A percentile compares a stretch with the other conserved stretches of the same genome.
phyloP scores from a whole-genome alignment of 345 rosid species.

The Excoecaria agallocha region DNA sequence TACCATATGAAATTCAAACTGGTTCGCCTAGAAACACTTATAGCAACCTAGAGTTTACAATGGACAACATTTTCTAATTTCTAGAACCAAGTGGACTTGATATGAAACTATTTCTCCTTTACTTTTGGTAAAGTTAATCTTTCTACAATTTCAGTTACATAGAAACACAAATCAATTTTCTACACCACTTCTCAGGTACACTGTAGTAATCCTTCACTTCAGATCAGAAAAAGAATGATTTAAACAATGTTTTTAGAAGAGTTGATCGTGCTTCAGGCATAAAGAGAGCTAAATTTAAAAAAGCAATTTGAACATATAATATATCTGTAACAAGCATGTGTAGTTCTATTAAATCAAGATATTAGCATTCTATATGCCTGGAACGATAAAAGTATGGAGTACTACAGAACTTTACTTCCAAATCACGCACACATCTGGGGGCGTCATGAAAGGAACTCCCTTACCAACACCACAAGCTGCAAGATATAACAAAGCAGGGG shows the following conservation, averaged over 20 bases:
- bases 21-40: neutral
- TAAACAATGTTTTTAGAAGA: neutral
- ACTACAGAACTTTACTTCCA: neutral
- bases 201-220: no score
- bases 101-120: neutral
- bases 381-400: neutral
- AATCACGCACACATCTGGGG: neutral
- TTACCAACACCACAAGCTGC: conserved; percentile 93
- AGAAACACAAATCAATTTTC: neutral
- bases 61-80: neutral
- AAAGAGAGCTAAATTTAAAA: neutral
- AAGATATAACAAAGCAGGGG: conserved; percentile 82
- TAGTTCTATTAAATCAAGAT: neutral
- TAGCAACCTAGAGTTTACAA: neutral
- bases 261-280: neutral
- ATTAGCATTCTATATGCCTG: neutral
- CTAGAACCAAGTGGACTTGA: neutral
- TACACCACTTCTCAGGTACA: no score
- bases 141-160: neutral
- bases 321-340: neutral
- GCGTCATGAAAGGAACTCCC: neutral
- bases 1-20: neutral
- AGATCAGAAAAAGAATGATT: neutral
- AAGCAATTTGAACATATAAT: neutral
- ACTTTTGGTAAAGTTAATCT: neutral